Percentiles rank a stretch among this genome's conserved stretches.
Evolutionary conservation across 768 basidiomycete genomes (phyloP).

Genomic region (Boletus subparvulus): DNA sequence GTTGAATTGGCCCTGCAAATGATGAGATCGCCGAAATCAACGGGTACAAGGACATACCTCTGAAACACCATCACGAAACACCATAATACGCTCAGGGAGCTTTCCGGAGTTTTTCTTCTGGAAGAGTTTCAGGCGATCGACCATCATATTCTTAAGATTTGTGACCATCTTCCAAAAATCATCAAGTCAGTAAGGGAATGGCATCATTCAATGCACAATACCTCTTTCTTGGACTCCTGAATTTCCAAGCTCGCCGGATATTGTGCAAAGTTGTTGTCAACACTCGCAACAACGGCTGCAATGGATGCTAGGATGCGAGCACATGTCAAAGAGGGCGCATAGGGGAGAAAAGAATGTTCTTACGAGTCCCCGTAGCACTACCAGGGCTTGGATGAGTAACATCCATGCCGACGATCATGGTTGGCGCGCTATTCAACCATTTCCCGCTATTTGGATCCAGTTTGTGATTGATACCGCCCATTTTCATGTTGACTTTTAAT

Average conservation of each 20-base stretch:
- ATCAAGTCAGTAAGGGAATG: background rate
- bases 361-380: conserved; percentile 52
- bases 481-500: conserved; percentile 54
- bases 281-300: conserved; percentile 54
- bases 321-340: background rate
- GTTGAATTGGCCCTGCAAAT: conserved; percentile 46
- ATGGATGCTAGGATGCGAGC: conserved; percentile 37
- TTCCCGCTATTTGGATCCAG: conserved; percentile 38
- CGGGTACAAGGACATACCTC: conserved; percentile 45
- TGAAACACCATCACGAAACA: conserved; percentile 77
- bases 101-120: conserved; percentile 31
- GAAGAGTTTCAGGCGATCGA: conserved; percentile 45
- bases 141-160: conserved; percentile 49
- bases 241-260: conserved; percentile 52
- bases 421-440: conserved; percentile 42
- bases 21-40: conserved; percentile 11
- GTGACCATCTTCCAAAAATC: conserved; percentile 43
- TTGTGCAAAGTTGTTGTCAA: conserved; percentile 45
- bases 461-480: conserved; percentile 53
- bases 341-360: background rate
- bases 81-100: conserved; percentile 47
- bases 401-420: conserved; percentile 58
- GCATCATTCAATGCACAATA: conserved; percentile 2
- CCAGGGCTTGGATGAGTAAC: conserved; percentile 81
- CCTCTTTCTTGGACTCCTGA: conserved; percentile 70